phyloP scores from a whole-genome alignment of 768 basidiomycete genomes.

The Mycena vitilis region DNA sequence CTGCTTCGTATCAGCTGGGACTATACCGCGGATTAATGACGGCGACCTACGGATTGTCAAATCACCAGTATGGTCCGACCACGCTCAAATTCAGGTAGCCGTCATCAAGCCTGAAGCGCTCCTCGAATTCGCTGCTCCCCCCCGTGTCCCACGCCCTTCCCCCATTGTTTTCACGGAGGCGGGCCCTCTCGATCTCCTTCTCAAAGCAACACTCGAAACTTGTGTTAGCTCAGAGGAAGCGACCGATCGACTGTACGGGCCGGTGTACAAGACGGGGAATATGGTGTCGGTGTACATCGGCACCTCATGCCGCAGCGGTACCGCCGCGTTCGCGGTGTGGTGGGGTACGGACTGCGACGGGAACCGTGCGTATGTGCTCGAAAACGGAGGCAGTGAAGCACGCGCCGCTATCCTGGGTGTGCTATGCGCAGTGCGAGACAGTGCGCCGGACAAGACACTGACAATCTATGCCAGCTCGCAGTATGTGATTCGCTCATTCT shows the following conservation, averaged over 20 bases:
- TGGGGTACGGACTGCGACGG: background rate
- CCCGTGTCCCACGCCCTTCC: too few relatives aligned
- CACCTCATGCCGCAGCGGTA: background rate
- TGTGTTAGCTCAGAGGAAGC: background rate
- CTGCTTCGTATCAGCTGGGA: background rate
- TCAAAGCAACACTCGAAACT: background rate
- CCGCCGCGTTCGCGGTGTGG: background rate
- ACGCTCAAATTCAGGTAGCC: background rate
- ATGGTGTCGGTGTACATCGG: background rate
- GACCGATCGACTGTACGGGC: background rate
- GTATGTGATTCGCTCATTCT: constrained; percentile 3
- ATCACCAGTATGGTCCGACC: background rate
- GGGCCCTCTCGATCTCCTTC: background rate
- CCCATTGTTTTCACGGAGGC: too few relatives aligned
- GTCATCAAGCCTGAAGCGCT: background rate
- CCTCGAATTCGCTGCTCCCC: background rate
- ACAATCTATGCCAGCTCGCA: background rate
- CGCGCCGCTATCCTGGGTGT: background rate
- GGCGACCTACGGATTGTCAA: background rate
- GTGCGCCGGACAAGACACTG: rapidly evolving
- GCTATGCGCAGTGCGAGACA: background rate
- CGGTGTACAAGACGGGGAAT: background rate
- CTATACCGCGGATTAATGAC: background rate
- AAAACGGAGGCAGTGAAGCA: background rate
- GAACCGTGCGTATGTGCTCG: background rate